Evolutionary conservation across 768 basidiomycete genomes (phyloP).

Genomic region (Pulveroboletus sp.): DNA sequence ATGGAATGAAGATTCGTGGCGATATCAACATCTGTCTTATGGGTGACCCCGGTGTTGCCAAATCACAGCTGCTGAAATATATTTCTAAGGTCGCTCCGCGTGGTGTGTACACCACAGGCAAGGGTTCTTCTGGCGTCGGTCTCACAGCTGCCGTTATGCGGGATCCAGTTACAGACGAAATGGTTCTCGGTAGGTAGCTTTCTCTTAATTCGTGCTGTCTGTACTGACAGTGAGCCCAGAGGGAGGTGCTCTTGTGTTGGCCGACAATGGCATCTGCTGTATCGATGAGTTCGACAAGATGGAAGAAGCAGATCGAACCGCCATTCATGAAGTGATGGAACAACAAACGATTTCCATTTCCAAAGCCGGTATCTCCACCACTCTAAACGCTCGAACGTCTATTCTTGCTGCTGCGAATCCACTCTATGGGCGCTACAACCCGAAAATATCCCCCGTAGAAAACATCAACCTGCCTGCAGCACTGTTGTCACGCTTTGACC

Average conservation of each 20-base stretch:
- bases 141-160: slow-evolving; percentile 98
- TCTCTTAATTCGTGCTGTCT: not conserved
- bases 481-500: slow-evolving; percentile 91
- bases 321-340: slow-evolving; percentile 99
- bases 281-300: slow-evolving; percentile 99
- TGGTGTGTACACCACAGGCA: slow-evolving; percentile 97
- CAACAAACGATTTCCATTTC: slow-evolving; percentile 99
- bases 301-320: slow-evolving; percentile 96
- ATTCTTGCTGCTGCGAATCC: slow-evolving; percentile 98
- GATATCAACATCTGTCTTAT: slow-evolving; percentile 97
- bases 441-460: slow-evolving; percentile 95
- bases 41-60: slow-evolving; percentile 99
- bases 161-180: slow-evolving; percentile 98
- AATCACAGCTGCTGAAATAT: slow-evolving; percentile 95
- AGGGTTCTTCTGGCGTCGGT: slow-evolving; percentile 98
- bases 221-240: slow-evolving; percentile 45
- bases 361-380: slow-evolving; percentile 98
- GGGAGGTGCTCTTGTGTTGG: slow-evolving; percentile 98
- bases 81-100: slow-evolving; percentile 98
- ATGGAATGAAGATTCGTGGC: slow-evolving; percentile 98
- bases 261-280: slow-evolving; percentile 99
- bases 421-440: slow-evolving; percentile 95
- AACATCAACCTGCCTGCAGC: slow-evolving; percentile 99
- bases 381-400: slow-evolving; percentile 94
- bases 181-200: slow-evolving; percentile 81